Percentiles rank a stretch among this genome's conserved stretches.
Evolutionary conservation across 805 yeast species (phyloP).

Genomic region (Yueomyces sp.): DNA sequence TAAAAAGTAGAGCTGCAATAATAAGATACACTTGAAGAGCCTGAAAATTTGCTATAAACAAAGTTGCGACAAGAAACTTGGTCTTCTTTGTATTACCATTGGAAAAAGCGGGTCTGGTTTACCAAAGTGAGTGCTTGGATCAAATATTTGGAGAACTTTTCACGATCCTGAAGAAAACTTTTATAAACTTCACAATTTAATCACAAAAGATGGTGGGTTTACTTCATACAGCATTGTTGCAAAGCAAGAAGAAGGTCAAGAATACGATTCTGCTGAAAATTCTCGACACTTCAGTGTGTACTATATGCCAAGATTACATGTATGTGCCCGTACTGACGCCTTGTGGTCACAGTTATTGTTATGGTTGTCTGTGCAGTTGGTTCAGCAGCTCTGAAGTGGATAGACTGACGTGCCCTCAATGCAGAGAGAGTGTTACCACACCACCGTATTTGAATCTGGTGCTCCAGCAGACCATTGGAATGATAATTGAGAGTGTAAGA

Average conservation of each 20-base stretch:
- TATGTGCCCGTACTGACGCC: slow-evolving; percentile 45
- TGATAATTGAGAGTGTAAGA: slow-evolving; percentile 26
- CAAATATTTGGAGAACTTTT: too few species aligned
- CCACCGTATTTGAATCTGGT: slow-evolving; percentile 42
- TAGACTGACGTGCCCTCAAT: slow-evolving; percentile 54
- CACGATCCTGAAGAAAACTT: too few species aligned
- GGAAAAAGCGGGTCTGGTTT: too few species aligned
- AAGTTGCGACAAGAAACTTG: too few species aligned
- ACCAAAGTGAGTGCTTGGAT: too few species aligned
- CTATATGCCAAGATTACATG: slow-evolving; percentile 61
- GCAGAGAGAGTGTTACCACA: slow-evolving; percentile 36
- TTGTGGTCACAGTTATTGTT: slow-evolving; percentile 72
- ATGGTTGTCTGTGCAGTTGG: slow-evolving; percentile 53
- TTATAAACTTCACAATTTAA: too few species aligned
- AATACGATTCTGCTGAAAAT: slow-evolving; percentile 8
- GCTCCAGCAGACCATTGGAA: slow-evolving; percentile 33
- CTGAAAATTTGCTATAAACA: too few species aligned
- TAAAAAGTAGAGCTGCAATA: too few species aligned
- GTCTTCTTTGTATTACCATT: too few species aligned
- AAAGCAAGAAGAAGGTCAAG: slow-evolving; percentile 6
- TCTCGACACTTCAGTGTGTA: slow-evolving; percentile 30
- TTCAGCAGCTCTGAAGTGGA: slow-evolving; percentile 27
- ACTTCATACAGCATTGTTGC: slow-evolving; percentile 2
- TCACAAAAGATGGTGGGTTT: slow-evolving; percentile 1
- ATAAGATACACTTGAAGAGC: too few species aligned